Evolutionary conservation across 139 green algal genomes (phyloP).

Genomic region (Desmodesmus armatus): DNA sequence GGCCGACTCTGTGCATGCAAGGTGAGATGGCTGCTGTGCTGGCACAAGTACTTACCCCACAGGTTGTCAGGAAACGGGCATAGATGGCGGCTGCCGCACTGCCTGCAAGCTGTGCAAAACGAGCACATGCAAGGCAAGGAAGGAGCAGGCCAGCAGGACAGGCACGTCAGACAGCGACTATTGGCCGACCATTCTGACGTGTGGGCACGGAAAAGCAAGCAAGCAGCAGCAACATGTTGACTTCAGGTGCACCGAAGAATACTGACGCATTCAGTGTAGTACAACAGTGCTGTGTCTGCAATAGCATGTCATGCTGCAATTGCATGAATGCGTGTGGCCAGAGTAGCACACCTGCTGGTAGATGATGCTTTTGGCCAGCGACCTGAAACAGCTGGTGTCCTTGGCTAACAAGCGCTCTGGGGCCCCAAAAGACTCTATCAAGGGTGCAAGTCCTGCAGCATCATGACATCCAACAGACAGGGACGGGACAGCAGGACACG

Average conservation of each 20-base stretch:
- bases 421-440: conserved; percentile 53
- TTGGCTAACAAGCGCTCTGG: conserved; percentile 53
- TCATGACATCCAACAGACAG: neutral
- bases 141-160: neutral
- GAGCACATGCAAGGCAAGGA: conserved; percentile 36
- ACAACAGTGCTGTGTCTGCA: no score
- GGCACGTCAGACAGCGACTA: neutral
- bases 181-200: no score
- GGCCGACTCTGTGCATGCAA: no score
- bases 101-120: conserved; percentile 46
- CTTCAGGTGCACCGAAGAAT: no score
- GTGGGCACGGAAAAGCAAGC: no score
- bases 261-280: no score
- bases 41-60: conserved; percentile 35
- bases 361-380: conserved; percentile 61
- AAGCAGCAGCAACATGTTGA: no score
- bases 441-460: conserved; percentile 47
- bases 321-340: neutral
- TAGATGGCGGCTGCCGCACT: conserved; percentile 56
- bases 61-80: conserved; percentile 47
- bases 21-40: no score
- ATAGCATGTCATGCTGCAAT: neutral
- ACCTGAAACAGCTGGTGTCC: conserved; percentile 44
- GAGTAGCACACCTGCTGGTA: conserved; percentile 64
- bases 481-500: neutral